A percentile compares a stretch with the other conserved stretches of the same genome.
Conservation (phyloP, 2,329 filamentous ascomycete genomes). For the Colletotrichum brevisporum region DNA sequence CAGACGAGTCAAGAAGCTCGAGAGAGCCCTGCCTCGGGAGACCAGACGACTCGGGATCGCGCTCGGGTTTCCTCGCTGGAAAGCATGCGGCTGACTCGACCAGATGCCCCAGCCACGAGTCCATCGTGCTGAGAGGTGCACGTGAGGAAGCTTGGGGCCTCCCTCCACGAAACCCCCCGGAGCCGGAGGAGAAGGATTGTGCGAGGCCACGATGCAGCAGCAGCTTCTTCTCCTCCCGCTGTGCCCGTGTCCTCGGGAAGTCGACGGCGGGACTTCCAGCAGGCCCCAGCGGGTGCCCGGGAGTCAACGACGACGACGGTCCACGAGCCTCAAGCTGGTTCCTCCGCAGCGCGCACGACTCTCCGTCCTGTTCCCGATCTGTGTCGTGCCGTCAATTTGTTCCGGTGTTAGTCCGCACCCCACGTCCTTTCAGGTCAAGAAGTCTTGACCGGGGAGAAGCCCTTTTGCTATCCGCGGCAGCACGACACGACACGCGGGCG, state of each 20-base stretch:
- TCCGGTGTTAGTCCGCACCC: not conserved
- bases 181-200: not conserved
- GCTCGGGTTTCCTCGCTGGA: not conserved
- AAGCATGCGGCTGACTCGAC: no score
- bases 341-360: not conserved
- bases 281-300: not conserved
- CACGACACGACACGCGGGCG: no score
- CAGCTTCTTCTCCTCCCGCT: constrained; percentile 1
- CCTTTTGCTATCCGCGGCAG: no score
- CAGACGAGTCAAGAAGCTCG: constrained; percentile 14
- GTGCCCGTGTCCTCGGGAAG: not conserved
- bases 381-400: not conserved
- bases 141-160: constrained; percentile 13
- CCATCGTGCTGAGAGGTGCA: no score
- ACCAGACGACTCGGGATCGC: not conserved
- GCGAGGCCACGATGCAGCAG: not conserved
- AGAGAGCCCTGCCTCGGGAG: not conserved
- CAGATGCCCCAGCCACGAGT: not conserved
- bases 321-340: no score
- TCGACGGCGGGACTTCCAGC: not conserved
- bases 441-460: no score
- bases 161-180: not conserved
- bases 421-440: not conserved
- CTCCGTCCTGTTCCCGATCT: constrained; percentile 9
- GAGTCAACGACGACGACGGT: no score